Base-by-base conservation (phyloP, 2,329 filamentous ascomycete species). In the Botrytis sinoallii region DNA sequence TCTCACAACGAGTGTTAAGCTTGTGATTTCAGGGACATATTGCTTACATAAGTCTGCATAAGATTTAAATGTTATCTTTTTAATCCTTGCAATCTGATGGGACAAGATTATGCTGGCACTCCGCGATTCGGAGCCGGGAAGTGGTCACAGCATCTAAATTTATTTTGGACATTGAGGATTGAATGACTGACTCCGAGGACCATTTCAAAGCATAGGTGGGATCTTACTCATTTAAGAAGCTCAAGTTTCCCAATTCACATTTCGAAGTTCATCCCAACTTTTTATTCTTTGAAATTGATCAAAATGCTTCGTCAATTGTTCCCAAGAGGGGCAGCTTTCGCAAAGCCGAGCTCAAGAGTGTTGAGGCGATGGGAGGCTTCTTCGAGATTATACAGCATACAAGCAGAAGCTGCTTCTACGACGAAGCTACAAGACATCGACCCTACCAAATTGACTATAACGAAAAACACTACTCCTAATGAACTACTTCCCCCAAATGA, bases 391-490 rank as follows among this genome's bases (percentile, higher is more conserved):
- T 90, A 87, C 81, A 90, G 88, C 83, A 85, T 87, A 81, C 83
- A 85, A 80, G 77, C 78, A 38, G 72, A 77, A 67, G 72, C 77
- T 29, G 77, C 78, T 16, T 77, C 78, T 7, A 75, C 77, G 10
- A 59, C 68, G 4, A 87, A 88, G 81, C 88, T 90, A 46, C 86
- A 88, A 72, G 90, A 89, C 73, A 88, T 98, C 77, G 93, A 98
- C 82, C 85, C 92, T n/a, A 88, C 90, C 57, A 92, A 91, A 83
- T 89, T 98, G 75, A 85, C 87, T 67, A 87, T 98, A 80, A 90
- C 90, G 74, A 90, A 91, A 84, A 97, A 93, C 1, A 88, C 86
- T 12, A 89, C 87, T 5, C 96, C 95, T 18, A 96, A 95, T 84
- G 82, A 88, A 44, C 86, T 95, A 72, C 86, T 88, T 76, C 91